Evolutionary conservation across 176 grass and related monocot species (phyloP).

Genomic region (Triticum timopheevii): DNA sequence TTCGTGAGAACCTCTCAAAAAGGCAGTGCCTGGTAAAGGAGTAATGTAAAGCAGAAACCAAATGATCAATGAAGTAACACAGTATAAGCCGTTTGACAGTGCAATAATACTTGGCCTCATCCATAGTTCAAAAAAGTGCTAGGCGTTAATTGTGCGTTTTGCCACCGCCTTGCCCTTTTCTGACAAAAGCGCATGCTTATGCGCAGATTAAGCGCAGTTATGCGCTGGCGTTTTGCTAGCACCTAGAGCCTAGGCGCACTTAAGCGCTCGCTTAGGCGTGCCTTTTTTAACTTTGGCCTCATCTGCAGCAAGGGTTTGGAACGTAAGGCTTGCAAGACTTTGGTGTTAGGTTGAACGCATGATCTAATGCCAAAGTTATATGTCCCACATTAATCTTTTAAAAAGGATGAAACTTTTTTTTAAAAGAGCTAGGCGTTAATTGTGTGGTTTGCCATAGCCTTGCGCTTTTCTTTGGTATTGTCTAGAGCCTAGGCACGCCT

Average conservation of each 20-base stretch:
- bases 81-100: not conserved
- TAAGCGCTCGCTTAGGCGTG: no score
- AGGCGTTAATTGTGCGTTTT: no score
- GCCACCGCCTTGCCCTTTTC: no score
- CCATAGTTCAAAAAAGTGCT: no score
- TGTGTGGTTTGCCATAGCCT: not conserved
- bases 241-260: no score
- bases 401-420: not conserved
- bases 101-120: not conserved
- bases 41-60: constrained; percentile 6
- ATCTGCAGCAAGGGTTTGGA: not conserved
- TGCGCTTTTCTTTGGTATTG: not conserved
- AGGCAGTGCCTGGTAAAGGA: not conserved
- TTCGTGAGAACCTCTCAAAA: constrained; percentile 1
- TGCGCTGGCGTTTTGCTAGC: no score
- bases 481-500: not conserved
- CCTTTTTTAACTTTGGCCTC: not conserved
- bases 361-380: not conserved
- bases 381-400: not conserved
- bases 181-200: no score
- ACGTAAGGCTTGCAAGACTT: not conserved
- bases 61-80: not conserved
- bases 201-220: no score
- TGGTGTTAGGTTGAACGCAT: not conserved
- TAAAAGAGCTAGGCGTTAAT: not conserved